A percentile compares a stretch with the other conserved stretches of the same genome.
Conservation (phyloP, 2,329 filamentous ascomycete genomes). For the Phyllosticta paracitricarpa region DNA sequence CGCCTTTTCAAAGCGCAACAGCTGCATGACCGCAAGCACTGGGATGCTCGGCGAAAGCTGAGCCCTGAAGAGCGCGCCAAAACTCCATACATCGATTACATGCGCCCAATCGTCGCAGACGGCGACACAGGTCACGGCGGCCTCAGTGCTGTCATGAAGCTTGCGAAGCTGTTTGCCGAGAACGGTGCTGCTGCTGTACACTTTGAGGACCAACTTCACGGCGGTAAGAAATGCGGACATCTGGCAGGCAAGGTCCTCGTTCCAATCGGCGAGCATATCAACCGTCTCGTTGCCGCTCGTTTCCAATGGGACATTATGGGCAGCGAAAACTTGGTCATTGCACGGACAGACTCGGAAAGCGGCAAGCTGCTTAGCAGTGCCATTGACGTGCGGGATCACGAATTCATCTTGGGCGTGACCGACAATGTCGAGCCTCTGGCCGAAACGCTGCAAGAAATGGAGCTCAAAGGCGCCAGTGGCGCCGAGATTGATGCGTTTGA, state of each 20-base stretch:
- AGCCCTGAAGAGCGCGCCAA: constrained; percentile 59
- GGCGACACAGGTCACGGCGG: constrained; percentile 95
- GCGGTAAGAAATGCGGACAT: constrained; percentile 97
- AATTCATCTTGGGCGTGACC: constrained; percentile 85
- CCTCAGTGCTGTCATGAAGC: constrained; percentile 83
- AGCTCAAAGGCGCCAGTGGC: constrained; percentile 64
- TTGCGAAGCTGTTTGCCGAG: constrained; percentile 95
- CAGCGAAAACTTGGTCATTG: constrained; percentile 86
- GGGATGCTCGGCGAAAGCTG: constrained; percentile 74
- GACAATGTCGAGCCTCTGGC: constrained; percentile 72
- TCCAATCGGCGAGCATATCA: constrained; percentile 90
- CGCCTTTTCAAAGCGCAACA: constrained; percentile 92
- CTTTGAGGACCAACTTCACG: constrained; percentile 95
- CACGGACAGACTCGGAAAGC: constrained; percentile 89
- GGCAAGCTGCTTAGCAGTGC: constrained; percentile 83
- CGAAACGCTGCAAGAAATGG: constrained; percentile 85
- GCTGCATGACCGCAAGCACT: constrained; percentile 93
- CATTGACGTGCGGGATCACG: constrained; percentile 89
- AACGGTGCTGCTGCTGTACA: constrained; percentile 94
- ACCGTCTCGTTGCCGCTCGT: constrained; percentile 78
- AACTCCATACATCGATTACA: constrained; percentile 81
- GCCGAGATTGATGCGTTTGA: constrained; percentile 80
- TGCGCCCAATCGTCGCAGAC: constrained; percentile 91
- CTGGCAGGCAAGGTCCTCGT: constrained; percentile 93
- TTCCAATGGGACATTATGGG: constrained; percentile 99